Conservation (phyloP, 768 basidiomycete genomes). For the Trametes cinnabarina region DNA sequence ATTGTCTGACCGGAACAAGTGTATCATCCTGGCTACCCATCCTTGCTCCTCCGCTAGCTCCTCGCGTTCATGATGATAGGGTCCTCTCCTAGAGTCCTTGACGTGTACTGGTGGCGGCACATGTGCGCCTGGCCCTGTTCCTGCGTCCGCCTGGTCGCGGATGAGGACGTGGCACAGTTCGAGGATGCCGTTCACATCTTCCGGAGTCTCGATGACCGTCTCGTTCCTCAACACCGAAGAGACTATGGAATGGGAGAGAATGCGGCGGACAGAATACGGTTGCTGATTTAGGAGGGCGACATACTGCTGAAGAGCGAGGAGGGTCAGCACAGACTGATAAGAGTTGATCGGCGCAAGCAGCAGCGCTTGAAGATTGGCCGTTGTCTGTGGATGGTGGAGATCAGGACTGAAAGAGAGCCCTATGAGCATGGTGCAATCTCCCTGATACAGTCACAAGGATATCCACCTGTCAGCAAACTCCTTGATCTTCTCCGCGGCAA, state of each 20-base stretch:
- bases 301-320: conserved; percentile 94
- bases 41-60: conserved; percentile 98
- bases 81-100: conserved; percentile 55
- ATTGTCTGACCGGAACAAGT: conserved; percentile 87
- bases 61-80: conserved; percentile 69
- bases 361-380: conserved; percentile 84
- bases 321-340: conserved; percentile 92
- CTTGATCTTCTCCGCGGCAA: conserved; percentile 81
- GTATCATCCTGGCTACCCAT: conserved; percentile 98
- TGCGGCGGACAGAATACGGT: conserved; percentile 84
- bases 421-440: conserved; percentile 6
- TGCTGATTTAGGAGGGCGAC: conserved; percentile 79
- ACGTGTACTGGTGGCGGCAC: conserved; percentile 31
- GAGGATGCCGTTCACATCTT: conserved; percentile 92
- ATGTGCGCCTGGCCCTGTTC: conserved; percentile 26
- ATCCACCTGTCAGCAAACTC: conserved; percentile 78
- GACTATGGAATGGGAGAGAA: conserved; percentile 92
- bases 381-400: conserved; percentile 83
- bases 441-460: no score
- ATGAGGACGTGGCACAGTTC: conserved; percentile 92
- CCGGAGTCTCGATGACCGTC: conserved; percentile 88
- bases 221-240: conserved; percentile 96
- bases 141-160: conserved; percentile 71
- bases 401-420: conserved; percentile 59
- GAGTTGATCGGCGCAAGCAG: conserved; percentile 94